Conservation (phyloP, 2,329 filamentous ascomycete genomes). For the Penicillium paneum region DNA sequence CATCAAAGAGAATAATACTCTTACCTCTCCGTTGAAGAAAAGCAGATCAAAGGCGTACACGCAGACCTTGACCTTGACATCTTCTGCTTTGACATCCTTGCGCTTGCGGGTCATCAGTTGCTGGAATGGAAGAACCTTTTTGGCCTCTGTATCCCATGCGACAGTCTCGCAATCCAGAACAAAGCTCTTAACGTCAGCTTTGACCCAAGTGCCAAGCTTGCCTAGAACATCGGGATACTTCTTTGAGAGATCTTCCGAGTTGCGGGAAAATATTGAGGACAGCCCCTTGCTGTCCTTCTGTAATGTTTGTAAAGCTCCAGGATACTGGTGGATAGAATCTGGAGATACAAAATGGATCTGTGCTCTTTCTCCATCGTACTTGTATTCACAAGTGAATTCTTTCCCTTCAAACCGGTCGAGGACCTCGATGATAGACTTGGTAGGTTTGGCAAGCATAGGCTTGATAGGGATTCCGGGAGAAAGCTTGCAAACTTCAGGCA, state of each 20-base stretch:
- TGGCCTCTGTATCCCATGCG: conserved; percentile 90
- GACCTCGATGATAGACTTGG: conserved; percentile 96
- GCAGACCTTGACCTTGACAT: conserved; percentile 94
- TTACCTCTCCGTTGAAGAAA: conserved; percentile 81
- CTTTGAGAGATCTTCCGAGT: conserved; percentile 93
- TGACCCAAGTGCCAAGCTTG: conserved; percentile 86
- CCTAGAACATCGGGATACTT: conserved; percentile 95
- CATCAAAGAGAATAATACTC: conserved; percentile 3
- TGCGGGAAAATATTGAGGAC: conserved; percentile 91
- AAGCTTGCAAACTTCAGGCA: conserved; percentile 82
- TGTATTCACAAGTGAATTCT: conserved; percentile 97
- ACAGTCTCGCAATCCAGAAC: conserved; percentile 98
- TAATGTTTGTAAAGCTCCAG: conserved; percentile 59
- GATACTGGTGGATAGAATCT: conserved; percentile 67
- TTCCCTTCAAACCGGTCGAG: conserved; percentile 94
- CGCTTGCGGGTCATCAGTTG: conserved; percentile 97
- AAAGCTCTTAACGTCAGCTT: conserved; percentile 85
- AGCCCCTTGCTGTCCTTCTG: conserved; percentile 69
- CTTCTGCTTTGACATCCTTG: conserved; percentile 93
- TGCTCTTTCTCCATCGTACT: conserved; percentile 97
- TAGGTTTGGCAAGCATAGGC: conserved; percentile 97
- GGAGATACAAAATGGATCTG: conserved; percentile 96
- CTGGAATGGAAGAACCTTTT: conserved; percentile 95
- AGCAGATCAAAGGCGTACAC: conserved; percentile 95
- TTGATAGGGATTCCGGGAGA: conserved; percentile 92